Evolutionary conservation across 2,329 filamentous ascomycete genomes (phyloP).

Genomic region (Microdochium paspali): DNA sequence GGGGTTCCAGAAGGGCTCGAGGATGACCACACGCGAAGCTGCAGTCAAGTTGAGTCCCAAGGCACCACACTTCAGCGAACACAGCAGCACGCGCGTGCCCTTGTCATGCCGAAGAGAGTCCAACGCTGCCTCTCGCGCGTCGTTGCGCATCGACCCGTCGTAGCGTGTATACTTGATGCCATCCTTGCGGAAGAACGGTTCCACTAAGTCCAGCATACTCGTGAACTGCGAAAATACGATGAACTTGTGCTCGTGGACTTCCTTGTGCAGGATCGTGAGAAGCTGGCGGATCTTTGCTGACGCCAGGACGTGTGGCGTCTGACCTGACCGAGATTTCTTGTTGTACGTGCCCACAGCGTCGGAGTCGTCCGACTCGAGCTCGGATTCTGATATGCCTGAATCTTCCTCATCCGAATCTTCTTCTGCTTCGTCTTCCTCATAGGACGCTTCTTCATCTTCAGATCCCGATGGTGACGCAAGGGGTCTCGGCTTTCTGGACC

Average conservation of each 20-base stretch:
- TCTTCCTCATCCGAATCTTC: constrained; percentile 13
- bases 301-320: constrained; percentile 40
- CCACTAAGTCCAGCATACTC: constrained; percentile 92
- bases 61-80: constrained; percentile 88
- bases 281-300: constrained; percentile 92
- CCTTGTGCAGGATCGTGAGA: constrained; percentile 68
- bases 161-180: constrained; percentile 79
- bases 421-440: constrained; percentile 8
- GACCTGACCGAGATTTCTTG: constrained; percentile 18
- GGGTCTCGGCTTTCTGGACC: constrained; percentile 6
- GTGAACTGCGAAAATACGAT: constrained; percentile 99
- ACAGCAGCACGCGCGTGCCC: constrained; percentile 73
- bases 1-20: constrained; percentile 99
- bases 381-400: constrained; percentile 28
- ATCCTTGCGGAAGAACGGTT: constrained; percentile 74
- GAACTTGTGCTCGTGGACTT: constrained; percentile 80
- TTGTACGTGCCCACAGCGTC: no score
- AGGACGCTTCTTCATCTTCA: constrained; percentile 15
- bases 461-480: constrained; percentile 13
- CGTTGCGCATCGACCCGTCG: constrained; percentile 91
- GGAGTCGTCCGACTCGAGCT: constrained; percentile 30
- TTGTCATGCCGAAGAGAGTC: constrained; percentile 65
- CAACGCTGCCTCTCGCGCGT: constrained; percentile 80
- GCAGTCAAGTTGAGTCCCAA: constrained; percentile 91
- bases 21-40: constrained; percentile 83